Percentiles rank a stretch among this genome's conserved stretches.
phyloP scores from a whole-genome alignment of 495 filamentous ascomycete species.

The Lentithecium fluviatile region DNA sequence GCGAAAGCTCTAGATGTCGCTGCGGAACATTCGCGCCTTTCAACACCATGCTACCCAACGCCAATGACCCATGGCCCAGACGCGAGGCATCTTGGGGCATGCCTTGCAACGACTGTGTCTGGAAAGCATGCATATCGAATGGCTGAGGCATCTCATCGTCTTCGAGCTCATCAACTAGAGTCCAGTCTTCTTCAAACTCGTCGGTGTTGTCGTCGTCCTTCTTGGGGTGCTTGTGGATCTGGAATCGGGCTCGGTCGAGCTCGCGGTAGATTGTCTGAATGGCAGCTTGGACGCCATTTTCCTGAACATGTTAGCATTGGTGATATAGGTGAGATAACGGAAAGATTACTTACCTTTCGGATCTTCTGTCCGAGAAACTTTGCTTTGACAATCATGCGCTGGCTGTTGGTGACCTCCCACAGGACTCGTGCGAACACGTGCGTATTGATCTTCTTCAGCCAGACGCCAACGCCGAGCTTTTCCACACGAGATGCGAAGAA shows the following conservation, averaged over 20 bases:
- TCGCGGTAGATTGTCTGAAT: slow-evolving; percentile 94
- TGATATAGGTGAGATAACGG: slow-evolving; percentile 12
- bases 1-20: slow-evolving; percentile 5
- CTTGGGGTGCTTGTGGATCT: slow-evolving; percentile 63
- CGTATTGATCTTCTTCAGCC: slow-evolving; percentile 82
- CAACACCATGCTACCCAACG: slow-evolving; percentile 32
- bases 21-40: slow-evolving; percentile 19
- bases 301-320: slow-evolving; percentile 51
- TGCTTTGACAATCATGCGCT: slow-evolving; percentile 87
- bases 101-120: slow-evolving; percentile 4
- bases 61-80: slow-evolving; percentile 12
- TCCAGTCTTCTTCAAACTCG: slow-evolving; percentile 52
- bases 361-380: slow-evolving; percentile 79
- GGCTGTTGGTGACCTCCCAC: slow-evolving; percentile 86
- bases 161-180: slow-evolving; percentile 27
- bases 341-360: slow-evolving; percentile 61
- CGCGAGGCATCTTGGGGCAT: slow-evolving; percentile 9
- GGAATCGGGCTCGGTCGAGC: slow-evolving; percentile 87
- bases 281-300: slow-evolving; percentile 83
- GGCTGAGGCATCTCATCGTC: slow-evolving; percentile 10
- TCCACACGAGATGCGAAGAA: slow-evolving; percentile 90
- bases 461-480: slow-evolving; percentile 88
- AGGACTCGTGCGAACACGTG: slow-evolving; percentile 77
- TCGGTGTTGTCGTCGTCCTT: slow-evolving; percentile 45
- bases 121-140: slow-evolving; percentile 4